Base-by-base conservation (phyloP, 306 rosid species). In the Rubus parviflorus region DNA sequence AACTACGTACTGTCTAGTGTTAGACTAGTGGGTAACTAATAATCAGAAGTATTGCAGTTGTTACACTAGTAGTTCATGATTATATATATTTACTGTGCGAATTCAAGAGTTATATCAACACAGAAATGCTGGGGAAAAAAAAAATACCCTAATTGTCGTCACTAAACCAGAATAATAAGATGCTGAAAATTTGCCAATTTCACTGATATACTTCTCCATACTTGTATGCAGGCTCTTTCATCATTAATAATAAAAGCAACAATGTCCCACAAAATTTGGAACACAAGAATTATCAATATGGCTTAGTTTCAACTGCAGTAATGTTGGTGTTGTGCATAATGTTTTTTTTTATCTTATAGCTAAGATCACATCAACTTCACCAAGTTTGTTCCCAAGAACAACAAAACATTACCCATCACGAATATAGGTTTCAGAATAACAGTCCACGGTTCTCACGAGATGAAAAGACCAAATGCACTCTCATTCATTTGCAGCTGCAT, bases 401-500 rank as follows among this genome's bases (percentile, higher is more conserved):
- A 91, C 81, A 76, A 66, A 78, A 74, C 62, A 80, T 70, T 23
- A 83, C 43, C 42, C 77, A 74, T 63, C 73, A 75, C 79, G 88
- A 74, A 78, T 60, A 63, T 35, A 80, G 87, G 83, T 72, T 81
- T 80, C 83, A 60, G 81, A 86, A 79, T 70, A 86, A 83, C 75
- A 56, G 52, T 70, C 82, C 83, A 81, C 75, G 70, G 54, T 58
- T 58, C 53, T 76, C 70, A 60, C 38, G 70, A 83, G 82, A 83
- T 70, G 79, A 77, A 85, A 81, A 61, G 80, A 75, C 72, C 75
- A 53, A 74, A 12, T 45, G 81, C 73, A 75, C 78, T 81, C 81
- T 89, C 87, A 93, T 86, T 88, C 93, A 22, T 75, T 82, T 60
- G 88, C 78, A 74, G 88, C 30, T 63, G 90, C 75, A 76, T 90